Conservation (phyloP, 2,329 filamentous ascomycete genomes). For the Exophiala sideris region DNA sequence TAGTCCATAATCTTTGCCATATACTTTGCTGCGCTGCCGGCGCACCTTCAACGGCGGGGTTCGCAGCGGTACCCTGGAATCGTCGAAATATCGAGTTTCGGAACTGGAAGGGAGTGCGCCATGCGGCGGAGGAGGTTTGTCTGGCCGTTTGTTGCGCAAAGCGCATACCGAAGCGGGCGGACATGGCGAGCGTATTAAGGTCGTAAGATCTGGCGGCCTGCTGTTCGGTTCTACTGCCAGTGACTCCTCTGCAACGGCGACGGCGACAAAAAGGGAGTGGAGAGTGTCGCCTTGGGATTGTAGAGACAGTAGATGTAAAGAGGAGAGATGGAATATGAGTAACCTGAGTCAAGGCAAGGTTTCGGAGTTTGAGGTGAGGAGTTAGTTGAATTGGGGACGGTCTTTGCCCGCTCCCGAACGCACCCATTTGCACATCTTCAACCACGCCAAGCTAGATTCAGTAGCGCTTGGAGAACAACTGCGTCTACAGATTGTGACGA, state of each 20-base stretch:
- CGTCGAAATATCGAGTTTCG: constrained; percentile 54
- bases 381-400: too few relatives aligned
- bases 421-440: too few relatives aligned
- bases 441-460: background rate
- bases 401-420: too few relatives aligned
- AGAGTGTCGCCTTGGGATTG: constrained; percentile 8
- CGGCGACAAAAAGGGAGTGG: constrained; percentile 7
- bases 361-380: background rate
- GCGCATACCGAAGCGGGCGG: constrained; percentile 57
- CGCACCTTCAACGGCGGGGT: constrained; percentile 41
- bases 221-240: background rate
- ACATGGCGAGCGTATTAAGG: constrained; percentile 41
- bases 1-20: constrained; percentile 79
- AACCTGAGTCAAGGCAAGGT: background rate
- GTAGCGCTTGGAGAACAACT: background rate
- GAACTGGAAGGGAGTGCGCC: constrained; percentile 52
- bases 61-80: constrained; percentile 66
- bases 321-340: background rate
- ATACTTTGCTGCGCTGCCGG: constrained; percentile 42
- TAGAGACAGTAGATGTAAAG: constrained; percentile 1
- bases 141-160: constrained; percentile 54
- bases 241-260: background rate
- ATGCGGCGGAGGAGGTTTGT: constrained; percentile 38
- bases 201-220: background rate
- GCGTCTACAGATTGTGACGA: too few relatives aligned